Percentiles rank a stretch among this genome's conserved stretches.
phyloP scores from a whole-genome alignment of 352 stramenopile species.

The Thraustotheca clavata region DNA sequence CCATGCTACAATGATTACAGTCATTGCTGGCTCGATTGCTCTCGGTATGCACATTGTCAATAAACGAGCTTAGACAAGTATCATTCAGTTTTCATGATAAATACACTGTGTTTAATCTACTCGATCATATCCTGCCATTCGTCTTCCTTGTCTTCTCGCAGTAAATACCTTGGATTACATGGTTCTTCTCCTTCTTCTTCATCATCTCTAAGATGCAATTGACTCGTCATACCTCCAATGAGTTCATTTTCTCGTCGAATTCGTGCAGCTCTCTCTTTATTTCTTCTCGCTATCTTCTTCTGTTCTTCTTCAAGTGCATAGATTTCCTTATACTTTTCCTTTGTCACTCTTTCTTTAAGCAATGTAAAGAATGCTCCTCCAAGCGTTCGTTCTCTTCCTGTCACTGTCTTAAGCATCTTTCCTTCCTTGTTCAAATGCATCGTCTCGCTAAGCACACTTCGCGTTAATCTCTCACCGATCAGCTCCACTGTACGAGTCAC shows the following conservation, averaged over 20 bases:
- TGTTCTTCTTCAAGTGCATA: slow-evolving; percentile 62
- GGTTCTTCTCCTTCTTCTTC: neutral
- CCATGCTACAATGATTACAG: neutral
- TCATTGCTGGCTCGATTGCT: neutral
- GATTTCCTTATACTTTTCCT: slow-evolving; percentile 62
- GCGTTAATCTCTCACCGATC: slow-evolving; percentile 48
- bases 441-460: slow-evolving; percentile 55
- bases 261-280: slow-evolving; percentile 31
- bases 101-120: neutral
- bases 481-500: slow-evolving; percentile 41
- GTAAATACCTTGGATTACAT: neutral
- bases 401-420: slow-evolving; percentile 12
- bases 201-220: slow-evolving; percentile 32
- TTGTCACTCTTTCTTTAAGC: slow-evolving; percentile 49
- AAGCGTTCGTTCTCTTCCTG: slow-evolving; percentile 44
- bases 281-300: slow-evolving; percentile 70
- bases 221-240: slow-evolving; percentile 43
- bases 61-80: neutral
- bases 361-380: slow-evolving; percentile 62
- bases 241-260: slow-evolving; percentile 59
- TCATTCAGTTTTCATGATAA: neutral
- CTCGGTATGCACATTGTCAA: slow-evolving; percentile 6
- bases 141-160: neutral
- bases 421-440: slow-evolving; percentile 55
- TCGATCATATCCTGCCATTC: too few relatives aligned